These are phyloP conservation scores for Pestalotiopsis sp. DNA, from an alignment of 2,329 filamentous ascomycete genomes.

Conservation along the genomic window DNA sequence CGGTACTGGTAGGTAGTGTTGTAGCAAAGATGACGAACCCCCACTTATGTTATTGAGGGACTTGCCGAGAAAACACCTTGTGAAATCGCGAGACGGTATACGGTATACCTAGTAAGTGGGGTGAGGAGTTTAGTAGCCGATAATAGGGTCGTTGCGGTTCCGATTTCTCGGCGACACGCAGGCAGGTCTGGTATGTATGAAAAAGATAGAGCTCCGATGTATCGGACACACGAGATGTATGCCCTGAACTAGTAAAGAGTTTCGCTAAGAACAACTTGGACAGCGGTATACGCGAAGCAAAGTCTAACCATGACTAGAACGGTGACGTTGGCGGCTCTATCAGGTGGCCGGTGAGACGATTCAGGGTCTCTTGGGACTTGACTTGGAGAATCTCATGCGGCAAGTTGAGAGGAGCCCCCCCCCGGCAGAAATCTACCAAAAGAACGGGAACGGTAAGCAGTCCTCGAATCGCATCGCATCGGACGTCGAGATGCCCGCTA, in stretches of 20 bases:
- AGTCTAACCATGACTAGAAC: background rate
- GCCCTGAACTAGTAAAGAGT: background rate
- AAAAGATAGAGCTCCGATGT: background rate
- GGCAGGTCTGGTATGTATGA: background rate
- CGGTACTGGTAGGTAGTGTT: background rate
- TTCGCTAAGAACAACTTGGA: background rate
- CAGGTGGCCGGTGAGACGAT: background rate
- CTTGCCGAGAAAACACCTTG: background rate
- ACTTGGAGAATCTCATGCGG: background rate
- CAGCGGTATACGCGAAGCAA: background rate
- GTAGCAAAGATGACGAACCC: background rate
- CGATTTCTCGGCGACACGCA: background rate
- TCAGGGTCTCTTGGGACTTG: background rate
- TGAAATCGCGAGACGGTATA: background rate
- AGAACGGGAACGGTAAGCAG: background rate
- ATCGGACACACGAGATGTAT: background rate
- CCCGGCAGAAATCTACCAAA: background rate
- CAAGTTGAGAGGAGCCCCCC: background rate
- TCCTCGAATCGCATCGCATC: background rate
- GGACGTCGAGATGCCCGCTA: slow-evolving; percentile 5
- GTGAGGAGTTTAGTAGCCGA: background rate
- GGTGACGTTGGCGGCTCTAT: background rate
- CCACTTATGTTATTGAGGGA: slow-evolving; percentile 1
- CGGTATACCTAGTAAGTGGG: background rate
- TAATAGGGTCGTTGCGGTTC: background rate